phyloP scores from a whole-genome alignment of 139 green algal species.

The Chlorokybus atmophyticus region DNA sequence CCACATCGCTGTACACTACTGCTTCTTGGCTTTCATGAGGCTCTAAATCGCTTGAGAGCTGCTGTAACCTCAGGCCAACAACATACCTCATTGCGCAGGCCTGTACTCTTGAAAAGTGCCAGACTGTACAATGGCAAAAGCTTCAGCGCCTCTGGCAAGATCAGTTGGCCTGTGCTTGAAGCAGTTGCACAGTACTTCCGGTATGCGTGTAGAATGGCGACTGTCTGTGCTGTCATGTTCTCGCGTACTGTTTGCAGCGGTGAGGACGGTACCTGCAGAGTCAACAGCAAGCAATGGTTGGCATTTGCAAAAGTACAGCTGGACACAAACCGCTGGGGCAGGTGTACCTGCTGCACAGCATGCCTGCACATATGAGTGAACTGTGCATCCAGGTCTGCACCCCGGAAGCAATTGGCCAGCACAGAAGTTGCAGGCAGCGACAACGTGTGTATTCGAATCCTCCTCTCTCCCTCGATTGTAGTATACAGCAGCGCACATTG shows the following conservation, averaged over 20 bases:
- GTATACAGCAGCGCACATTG: constrained; percentile 96
- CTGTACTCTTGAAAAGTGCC: constrained; percentile 57
- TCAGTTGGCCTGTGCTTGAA: constrained; percentile 29
- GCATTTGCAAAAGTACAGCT: too few species aligned
- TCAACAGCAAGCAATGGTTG: too few species aligned
- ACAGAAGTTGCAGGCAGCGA: constrained; percentile 67
- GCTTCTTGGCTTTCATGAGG: too few species aligned
- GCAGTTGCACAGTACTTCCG: constrained; percentile 37
- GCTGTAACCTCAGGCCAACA: too few species aligned
- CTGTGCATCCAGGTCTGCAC: constrained; percentile 51
- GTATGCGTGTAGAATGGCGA: constrained; percentile 32
- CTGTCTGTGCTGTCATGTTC: not conserved
- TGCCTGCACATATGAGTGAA: constrained; percentile 22
- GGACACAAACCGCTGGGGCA: not conserved
- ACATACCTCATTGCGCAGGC: constrained; percentile 61
- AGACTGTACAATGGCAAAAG: constrained; percentile 68
- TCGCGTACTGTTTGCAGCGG: constrained; percentile 12
- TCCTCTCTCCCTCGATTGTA: constrained; percentile 66
- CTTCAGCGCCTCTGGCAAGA: constrained; percentile 59
- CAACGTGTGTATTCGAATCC: constrained; percentile 88
- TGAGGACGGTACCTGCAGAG: constrained; percentile 2
- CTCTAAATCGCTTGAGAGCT: too few species aligned
- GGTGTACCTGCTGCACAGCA: not conserved
- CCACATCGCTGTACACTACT: too few species aligned
- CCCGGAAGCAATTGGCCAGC: constrained; percentile 68